Evolutionary conservation across 257 asterid species (phyloP), one percentile per base, ranked within the genome.

Genomic region (Fraxinus cuspidata): DNA sequence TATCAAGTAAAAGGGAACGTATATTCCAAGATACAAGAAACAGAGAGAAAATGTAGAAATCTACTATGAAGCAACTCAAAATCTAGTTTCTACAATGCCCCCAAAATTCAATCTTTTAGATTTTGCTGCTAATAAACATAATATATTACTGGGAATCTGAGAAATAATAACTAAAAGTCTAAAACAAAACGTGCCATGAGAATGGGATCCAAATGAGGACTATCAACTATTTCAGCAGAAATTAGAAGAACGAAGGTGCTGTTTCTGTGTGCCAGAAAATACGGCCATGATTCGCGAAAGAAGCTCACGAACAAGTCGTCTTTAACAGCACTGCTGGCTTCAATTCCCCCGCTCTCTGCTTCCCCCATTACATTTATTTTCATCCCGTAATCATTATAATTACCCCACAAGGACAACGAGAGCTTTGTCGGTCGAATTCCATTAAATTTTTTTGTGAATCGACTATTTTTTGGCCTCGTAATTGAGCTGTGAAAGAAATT

Each of bases 241-340:
- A 94, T 81, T 66, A 96, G 74, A 53, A 92, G 91, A 71, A 96
- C 99, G 78, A 96, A 96, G 51, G 97, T 96, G 82, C 98, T 92
- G 79, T 97, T 97, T 65, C 98, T 84, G 83, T 92, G 98, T 13
- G 99, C 96, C 79, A 80, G 86, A 79, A 93, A 87, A 81, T 96
- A 93, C 6, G 98, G 98, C 97, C 97, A 93, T 1, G 97, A 85
- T 84, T 93, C 98, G 71, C 96, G 88, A 58, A 93, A 96, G 84
- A 94, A 96, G 15, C 85, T 79, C 79, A 96, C 97, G 78, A 96
- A 96, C 27, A 86, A 84, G 81, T 90, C 97, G 74, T 92, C 97
- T 75, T 91, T 89, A 2, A 81, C 81, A 23, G 83, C 84, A 40
- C 63, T 70, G 53, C 84, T 80, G 58, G 77, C 82, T 70, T 91